Evolutionary conservation across 176 grass and related monocot species (phyloP), one percentile per base, ranked within the genome.

Genomic region (Carex kokanica): DNA sequence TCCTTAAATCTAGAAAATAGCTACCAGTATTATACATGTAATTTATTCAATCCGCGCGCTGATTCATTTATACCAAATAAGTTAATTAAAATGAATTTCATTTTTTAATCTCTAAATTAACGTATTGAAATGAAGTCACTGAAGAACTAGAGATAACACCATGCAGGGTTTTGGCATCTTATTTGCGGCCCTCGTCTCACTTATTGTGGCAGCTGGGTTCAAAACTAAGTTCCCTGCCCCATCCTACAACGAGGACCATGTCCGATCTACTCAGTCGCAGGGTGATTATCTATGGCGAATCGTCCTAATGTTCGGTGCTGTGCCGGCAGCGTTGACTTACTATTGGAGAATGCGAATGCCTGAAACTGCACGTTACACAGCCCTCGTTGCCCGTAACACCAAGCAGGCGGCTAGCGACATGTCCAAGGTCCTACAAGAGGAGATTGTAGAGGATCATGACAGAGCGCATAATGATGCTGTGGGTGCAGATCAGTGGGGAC

Each of bases 261-360:
- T 75, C 13, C 13, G 0, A 2, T 97, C 94, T 0, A 86, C 87
- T 0, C 81, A 81, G 0, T 83, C 83, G 0, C 7, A 97, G 86
- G 83, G 90, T 1, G 92, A 97, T 75, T 97, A 91, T 14, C 23
- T 88, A 20, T 97, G 95, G 95, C 88, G 95, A 5, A 9, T 94
- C 66, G 63, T 97, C 83, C 68, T 97, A 55, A 97, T 94, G 92
- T 87, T 94, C 55, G 92, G 95, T 20, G 61, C 88, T 45, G 0
- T 88, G 17, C 91, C 94, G 0, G 94, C 91, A 0, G 82, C 51
- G 3, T 65, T 93, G 3, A 97, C 94, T 29, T 97, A 88, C 87
- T 97, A 97, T 74, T 97, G 94, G 94, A 90, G 91, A 18, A 94
- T 92, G 86, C 83, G 91, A 78, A 97, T 97, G 94, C 94, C 94